A percentile compares a stretch with the other conserved stretches of the same genome.
phyloP scores from a whole-genome alignment of 805 yeast species.

The Saccharomycopsis selenospora region DNA sequence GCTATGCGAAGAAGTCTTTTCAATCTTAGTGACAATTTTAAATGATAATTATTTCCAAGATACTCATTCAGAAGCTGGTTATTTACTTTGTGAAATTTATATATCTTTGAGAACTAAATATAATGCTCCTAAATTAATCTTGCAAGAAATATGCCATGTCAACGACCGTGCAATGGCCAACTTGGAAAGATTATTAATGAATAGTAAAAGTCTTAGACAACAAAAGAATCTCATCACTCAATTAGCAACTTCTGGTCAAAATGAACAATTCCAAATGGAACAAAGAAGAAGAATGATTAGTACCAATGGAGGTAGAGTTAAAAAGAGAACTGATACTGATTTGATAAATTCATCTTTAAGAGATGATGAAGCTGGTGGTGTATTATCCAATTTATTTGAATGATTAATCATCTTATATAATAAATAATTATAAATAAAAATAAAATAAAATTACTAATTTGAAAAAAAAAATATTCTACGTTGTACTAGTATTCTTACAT shows the following conservation, averaged over 20 bases:
- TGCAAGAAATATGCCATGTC: slow-evolving; percentile 9
- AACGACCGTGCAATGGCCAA: slow-evolving; percentile 14
- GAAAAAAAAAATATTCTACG: slow-evolving; percentile 1
- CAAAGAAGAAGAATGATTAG: slow-evolving; percentile 17
- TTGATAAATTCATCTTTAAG: slow-evolving; percentile 11
- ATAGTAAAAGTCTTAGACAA: slow-evolving; percentile 14
- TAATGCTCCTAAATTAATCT: slow-evolving; percentile 10
- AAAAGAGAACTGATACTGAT: slow-evolving; percentile 14
- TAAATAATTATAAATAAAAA: no score
- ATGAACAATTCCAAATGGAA: slow-evolving; percentile 18
- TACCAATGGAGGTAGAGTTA: slow-evolving; percentile 9
- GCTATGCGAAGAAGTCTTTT: slow-evolving; percentile 40
- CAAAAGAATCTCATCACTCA: slow-evolving; percentile 17
- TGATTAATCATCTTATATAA: no score
- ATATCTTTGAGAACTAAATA: slow-evolving; percentile 64
- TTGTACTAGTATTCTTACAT: not conserved
- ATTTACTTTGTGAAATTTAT: slow-evolving; percentile 74
- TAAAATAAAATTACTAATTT: no score
- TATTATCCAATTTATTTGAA: slow-evolving; percentile 16
- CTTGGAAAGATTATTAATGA: slow-evolving; percentile 15
- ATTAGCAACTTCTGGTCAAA: slow-evolving; percentile 15
- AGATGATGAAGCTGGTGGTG: slow-evolving; percentile 14
- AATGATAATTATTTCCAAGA: slow-evolving; percentile 74
- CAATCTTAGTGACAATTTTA: slow-evolving; percentile 50
- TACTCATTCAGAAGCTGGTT: slow-evolving; percentile 88